phyloP scores from a whole-genome alignment of 805 yeast species.

The Schwanniomyces sp. region DNA sequence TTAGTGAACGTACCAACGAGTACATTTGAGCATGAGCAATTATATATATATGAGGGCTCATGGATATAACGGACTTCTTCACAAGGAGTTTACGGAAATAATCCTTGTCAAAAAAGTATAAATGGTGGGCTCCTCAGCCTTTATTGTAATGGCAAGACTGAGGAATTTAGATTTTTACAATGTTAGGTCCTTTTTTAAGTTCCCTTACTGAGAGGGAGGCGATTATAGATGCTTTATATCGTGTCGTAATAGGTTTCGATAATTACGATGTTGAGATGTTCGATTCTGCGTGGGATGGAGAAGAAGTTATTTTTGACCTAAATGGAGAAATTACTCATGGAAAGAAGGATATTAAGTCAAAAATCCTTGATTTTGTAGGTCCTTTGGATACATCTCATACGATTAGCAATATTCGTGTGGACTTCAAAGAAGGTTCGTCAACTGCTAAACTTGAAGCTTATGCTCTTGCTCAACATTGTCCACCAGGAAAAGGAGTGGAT shows the following conservation, averaged over 20 bases:
- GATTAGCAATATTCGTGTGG: slow-evolving; percentile 1
- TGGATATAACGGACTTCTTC: too few relatives aligned
- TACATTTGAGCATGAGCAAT: too few relatives aligned
- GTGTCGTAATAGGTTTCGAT: neutral
- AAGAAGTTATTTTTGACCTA: neutral
- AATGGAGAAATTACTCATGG: neutral
- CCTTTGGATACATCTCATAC: slow-evolving; percentile 1
- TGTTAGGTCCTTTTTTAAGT: neutral
- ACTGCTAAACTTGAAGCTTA: neutral
- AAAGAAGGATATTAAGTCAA: neutral
- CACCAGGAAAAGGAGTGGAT: neutral
- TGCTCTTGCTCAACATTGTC: slow-evolving; percentile 2
- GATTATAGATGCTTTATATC: neutral
- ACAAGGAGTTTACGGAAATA: too few relatives aligned
- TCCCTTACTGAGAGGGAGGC: neutral
- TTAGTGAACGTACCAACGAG: too few relatives aligned
- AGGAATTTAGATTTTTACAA: too few relatives aligned
- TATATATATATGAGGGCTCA: too few relatives aligned
- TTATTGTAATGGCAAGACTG: too few relatives aligned
- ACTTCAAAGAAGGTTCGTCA: neutral
- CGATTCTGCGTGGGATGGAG: neutral
- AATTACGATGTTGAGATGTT: neutral
- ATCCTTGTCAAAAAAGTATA: too few relatives aligned
- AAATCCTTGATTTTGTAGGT: slow-evolving; percentile 1
- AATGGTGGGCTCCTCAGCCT: too few relatives aligned